Conservation (phyloP, 257 asterid species). For the Craterostigma plantagineum region DNA sequence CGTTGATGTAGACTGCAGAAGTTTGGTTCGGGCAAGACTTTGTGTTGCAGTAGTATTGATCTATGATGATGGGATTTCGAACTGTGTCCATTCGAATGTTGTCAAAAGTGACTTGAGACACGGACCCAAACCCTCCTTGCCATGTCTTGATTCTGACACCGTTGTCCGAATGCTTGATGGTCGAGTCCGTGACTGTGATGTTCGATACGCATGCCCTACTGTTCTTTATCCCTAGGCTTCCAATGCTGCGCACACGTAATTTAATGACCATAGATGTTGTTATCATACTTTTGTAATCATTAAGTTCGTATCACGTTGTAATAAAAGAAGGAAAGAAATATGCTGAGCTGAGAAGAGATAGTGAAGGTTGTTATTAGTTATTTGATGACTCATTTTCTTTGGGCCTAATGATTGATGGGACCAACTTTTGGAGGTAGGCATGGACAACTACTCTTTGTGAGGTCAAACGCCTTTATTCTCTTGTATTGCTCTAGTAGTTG, state of each 20-base stretch:
- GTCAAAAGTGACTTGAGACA: conserved; percentile 30
- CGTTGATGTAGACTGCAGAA: conserved; percentile 52
- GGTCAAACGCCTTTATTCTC: conserved; percentile 7
- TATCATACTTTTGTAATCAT: neutral
- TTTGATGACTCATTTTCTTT: neutral
- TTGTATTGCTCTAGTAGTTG: conserved; percentile 3
- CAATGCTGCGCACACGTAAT: conserved; percentile 41
- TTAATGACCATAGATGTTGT: neutral
- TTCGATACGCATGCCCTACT: conserved; percentile 69
- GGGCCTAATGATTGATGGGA: neutral
- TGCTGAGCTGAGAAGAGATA: neutral
- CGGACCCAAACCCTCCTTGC: conserved; percentile 72
- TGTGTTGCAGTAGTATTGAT: conserved; percentile 62
- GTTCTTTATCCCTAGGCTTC: conserved; percentile 66
- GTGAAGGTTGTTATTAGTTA: neutral
- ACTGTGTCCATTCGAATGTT: conserved; percentile 74
- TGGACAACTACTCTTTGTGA: too few relatives aligned
- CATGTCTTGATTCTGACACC: conserved; percentile 88
- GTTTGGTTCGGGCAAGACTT: conserved; percentile 50
- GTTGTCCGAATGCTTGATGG: conserved; percentile 69
- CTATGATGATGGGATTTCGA: conserved; percentile 71
- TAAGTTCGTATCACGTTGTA: too few relatives aligned
- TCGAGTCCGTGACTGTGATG: conserved; percentile 52
- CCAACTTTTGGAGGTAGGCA: too few relatives aligned
- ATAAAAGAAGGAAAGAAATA: neutral